These are phyloP conservation scores for Coelastrella sp. DNA, from an alignment of 139 green algal genomes.

Conservation along the genomic window DNA sequence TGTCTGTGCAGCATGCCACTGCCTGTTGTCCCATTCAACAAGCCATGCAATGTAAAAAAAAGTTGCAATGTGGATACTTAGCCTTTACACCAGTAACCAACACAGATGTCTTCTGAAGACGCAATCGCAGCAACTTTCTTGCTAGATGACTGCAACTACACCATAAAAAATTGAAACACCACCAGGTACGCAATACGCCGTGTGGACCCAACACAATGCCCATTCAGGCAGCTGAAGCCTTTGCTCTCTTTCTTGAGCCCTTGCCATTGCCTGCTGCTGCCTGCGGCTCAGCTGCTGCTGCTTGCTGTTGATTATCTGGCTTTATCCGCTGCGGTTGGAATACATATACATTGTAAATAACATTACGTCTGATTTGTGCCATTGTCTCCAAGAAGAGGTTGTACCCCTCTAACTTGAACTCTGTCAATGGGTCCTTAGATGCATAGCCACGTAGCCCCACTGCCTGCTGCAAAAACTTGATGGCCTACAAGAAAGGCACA, in stretches of 20 bases:
- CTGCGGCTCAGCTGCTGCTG: slow-evolving; percentile 1
- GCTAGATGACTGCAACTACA: neutral
- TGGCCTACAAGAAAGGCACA: slow-evolving; percentile 73
- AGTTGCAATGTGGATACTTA: no score
- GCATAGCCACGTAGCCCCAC: slow-evolving; percentile 91
- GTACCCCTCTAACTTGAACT: slow-evolving; percentile 99
- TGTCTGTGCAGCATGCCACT: no score
- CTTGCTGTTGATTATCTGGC: slow-evolving; percentile 1
- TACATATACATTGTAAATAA: slow-evolving; percentile 98
- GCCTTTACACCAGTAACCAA: no score
- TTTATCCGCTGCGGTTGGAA: slow-evolving; percentile 76
- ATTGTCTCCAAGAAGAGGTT: slow-evolving; percentile 81
- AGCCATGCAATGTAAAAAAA: no score
- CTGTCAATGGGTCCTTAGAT: slow-evolving; percentile 92
- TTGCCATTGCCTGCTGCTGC: slow-evolving; percentile 13
- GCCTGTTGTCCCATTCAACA: no score
- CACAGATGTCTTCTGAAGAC: no score
- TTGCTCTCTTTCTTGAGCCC: neutral
- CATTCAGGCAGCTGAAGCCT: slow-evolving; percentile 20
- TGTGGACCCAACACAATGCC: no score
- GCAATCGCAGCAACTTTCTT: no score
- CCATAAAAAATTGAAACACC: no score
- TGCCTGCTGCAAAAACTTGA: slow-evolving; percentile 98
- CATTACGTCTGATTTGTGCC: slow-evolving; percentile 92
- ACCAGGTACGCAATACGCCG: no score